These are phyloP conservation scores for Boletus pseudopeckii DNA, from an alignment of 768 basidiomycete species.

Conservation along the genomic window DNA sequence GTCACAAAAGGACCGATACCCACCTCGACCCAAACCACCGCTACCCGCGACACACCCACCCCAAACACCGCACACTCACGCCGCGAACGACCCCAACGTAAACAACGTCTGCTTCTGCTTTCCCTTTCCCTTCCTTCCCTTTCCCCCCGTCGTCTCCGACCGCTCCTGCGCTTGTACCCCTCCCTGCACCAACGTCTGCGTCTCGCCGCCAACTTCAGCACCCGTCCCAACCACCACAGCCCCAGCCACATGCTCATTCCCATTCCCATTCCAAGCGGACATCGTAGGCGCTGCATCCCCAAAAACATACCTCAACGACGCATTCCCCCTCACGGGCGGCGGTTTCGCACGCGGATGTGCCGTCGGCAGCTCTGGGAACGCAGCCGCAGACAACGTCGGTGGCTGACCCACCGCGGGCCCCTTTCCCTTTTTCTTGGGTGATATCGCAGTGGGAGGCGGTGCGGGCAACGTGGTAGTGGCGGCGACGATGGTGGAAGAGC, in stretches of 20 bases:
- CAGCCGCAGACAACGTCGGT: slow-evolving; percentile 47
- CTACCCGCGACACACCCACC: neutral
- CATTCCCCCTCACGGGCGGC: slow-evolving; percentile 55
- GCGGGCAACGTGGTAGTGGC: neutral
- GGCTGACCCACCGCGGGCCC: slow-evolving; percentile 11
- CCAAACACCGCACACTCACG: slow-evolving; percentile 14
- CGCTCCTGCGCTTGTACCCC: neutral
- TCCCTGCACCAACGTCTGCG: neutral
- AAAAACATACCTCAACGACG: slow-evolving; percentile 64
- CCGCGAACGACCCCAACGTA: slow-evolving; percentile 52
- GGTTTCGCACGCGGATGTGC: slow-evolving; percentile 41
- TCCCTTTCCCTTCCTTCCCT: slow-evolving; percentile 74
- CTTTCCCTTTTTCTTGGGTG: slow-evolving; percentile 15
- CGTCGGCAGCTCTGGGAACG: slow-evolving; percentile 71
- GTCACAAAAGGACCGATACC: neutral
- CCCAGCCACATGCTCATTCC: neutral
- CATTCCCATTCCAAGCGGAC: slow-evolving; percentile 30
- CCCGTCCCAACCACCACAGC: neutral
- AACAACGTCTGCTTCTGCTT: slow-evolving; percentile 87
- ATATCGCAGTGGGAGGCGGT: neutral
- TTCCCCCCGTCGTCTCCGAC: slow-evolving; percentile 26
- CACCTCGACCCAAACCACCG: neutral
- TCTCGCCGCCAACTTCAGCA: neutral
- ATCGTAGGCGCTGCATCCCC: slow-evolving; percentile 21
- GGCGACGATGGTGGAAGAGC: neutral